Evolutionary conservation across 371 early-diverging fungal species (phyloP), one percentile per base, ranked within the genome.

Genomic region (Saksenaea vasiformis): DNA sequence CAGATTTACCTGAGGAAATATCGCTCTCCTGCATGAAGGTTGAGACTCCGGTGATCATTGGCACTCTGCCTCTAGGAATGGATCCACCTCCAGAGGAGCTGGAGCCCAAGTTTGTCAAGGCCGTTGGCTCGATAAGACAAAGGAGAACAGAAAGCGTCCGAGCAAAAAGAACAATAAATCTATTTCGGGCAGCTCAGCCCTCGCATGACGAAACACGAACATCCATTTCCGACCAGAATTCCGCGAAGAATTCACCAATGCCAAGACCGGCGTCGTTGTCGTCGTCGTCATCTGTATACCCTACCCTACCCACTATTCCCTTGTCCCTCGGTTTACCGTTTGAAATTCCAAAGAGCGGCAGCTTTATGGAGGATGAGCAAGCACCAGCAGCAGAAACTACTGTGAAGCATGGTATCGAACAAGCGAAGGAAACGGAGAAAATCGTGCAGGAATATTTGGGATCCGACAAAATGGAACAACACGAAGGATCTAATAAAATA

Each of bases 1-100:
- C 56, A 34, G 59, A 41, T 24, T 28, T 38, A 3, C 24, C 57
- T 22, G 15, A 47, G 39, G 5, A 57, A 51, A n/a, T 51, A 44
- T 11, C 62, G 61, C 51, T 66, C 0, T 14, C 67, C 7, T 43
- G 34, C 17, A 56, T 69, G 62, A 58, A 43, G 4, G 54, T 53
- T 22, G 65, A 69, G 27, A 43, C 64, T 27, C 69, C 69, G 10
- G 34, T 69, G 8, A 57, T 39, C 0, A 68, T 68, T 43, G 68
- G 68, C 34, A 68, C 68, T 1, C 5, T 68, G 17, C 68, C 68
- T 0, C n/a, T 10, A 47, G 51, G 51, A 47, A 22, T 22, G n/a
- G 22, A 47, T 22, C 14, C 59, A 26, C 66, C 66, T 7, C 57
- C 66, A 13, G 51, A 36, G 10, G 24, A 22, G 2, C 53, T 66